Conservation (phyloP, 2,329 filamentous ascomycete species). For the Claviceps sp. region DNA sequence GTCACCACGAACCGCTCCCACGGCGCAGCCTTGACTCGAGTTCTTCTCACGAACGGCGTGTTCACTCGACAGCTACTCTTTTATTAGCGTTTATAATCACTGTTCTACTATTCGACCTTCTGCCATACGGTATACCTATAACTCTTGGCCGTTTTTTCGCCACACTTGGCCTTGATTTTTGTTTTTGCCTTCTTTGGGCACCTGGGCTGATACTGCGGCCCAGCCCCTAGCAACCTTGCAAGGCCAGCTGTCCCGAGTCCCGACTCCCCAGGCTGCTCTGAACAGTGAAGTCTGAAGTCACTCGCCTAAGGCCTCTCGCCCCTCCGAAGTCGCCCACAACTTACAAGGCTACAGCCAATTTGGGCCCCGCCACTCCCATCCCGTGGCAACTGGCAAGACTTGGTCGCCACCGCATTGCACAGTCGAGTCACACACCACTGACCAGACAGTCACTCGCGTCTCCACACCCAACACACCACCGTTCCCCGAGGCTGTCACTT, state of each 20-base stretch:
- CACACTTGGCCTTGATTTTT: neutral
- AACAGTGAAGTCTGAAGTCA: neutral
- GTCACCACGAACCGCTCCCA: neutral
- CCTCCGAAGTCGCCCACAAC: slow-evolving; percentile 23
- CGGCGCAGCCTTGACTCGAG: slow-evolving; percentile 1
- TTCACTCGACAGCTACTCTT: neutral
- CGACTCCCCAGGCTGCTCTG: neutral
- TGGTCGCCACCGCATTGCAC: slow-evolving; percentile 17
- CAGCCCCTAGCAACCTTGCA: neutral
- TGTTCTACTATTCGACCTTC: neutral
- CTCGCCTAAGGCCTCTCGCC: slow-evolving; percentile 12
- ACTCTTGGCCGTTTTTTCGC: neutral
- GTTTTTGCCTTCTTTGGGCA: too few species aligned
- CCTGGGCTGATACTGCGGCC: neutral
- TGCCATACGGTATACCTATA: neutral
- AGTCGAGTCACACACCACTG: slow-evolving; percentile 5
- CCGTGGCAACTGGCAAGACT: slow-evolving; percentile 12
- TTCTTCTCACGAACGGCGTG: neutral
- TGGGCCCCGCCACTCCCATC: slow-evolving; percentile 12
- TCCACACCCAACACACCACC: neutral
- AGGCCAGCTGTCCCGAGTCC: neutral
- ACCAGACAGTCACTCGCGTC: neutral
- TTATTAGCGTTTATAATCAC: neutral
- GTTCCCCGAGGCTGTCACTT: slow-evolving; percentile 3
- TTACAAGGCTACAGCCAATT: too few species aligned